Percentiles rank a stretch among this genome's conserved stretches.
phyloP scores from a whole-genome alignment of 2,329 filamentous ascomycete species.

The Penicillium sp. region DNA sequence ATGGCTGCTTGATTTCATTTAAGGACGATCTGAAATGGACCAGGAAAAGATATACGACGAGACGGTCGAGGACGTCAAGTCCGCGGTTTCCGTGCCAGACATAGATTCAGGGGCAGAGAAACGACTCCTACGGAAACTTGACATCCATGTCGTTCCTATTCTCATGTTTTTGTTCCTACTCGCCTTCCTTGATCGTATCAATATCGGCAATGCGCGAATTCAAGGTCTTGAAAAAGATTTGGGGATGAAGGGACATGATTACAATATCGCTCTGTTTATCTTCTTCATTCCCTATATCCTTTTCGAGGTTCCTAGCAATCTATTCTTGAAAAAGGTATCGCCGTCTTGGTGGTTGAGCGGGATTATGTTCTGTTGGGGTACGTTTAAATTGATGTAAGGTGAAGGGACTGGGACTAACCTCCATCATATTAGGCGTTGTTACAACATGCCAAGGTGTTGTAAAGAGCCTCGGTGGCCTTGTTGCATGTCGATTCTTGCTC shows the following conservation, averaged over 20 bases:
- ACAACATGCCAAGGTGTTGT: slow-evolving; percentile 47
- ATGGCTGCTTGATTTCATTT: neutral
- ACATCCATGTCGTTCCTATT: slow-evolving; percentile 51
- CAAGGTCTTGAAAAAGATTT: slow-evolving; percentile 47
- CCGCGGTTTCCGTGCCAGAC: neutral
- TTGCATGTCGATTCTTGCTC: slow-evolving; percentile 38
- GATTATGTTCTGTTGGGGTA: slow-evolving; percentile 47
- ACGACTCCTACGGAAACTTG: slow-evolving; percentile 50
- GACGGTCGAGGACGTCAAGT: slow-evolving; percentile 22
- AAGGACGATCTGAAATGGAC: slow-evolving; percentile 6
- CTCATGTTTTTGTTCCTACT: slow-evolving; percentile 49
- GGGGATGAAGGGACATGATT: slow-evolving; percentile 45
- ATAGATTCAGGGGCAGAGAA: slow-evolving; percentile 43
- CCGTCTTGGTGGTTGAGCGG: slow-evolving; percentile 45
- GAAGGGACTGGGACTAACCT: neutral
- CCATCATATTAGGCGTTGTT: slow-evolving; percentile 35
- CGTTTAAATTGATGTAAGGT: slow-evolving; percentile 2
- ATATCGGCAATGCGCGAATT: slow-evolving; percentile 51
- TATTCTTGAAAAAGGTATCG: slow-evolving; percentile 46
- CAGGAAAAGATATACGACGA: slow-evolving; percentile 14
- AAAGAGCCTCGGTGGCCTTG: slow-evolving; percentile 40
- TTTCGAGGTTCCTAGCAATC: slow-evolving; percentile 49
- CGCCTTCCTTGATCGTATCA: slow-evolving; percentile 50
- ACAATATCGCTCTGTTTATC: slow-evolving; percentile 46
- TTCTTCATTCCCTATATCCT: slow-evolving; percentile 51